Percentiles rank a stretch among this genome's conserved stretches.
Evolutionary conservation across 2,329 filamentous ascomycete genomes (phyloP).

Genomic region (Colletotrichum lini): DNA sequence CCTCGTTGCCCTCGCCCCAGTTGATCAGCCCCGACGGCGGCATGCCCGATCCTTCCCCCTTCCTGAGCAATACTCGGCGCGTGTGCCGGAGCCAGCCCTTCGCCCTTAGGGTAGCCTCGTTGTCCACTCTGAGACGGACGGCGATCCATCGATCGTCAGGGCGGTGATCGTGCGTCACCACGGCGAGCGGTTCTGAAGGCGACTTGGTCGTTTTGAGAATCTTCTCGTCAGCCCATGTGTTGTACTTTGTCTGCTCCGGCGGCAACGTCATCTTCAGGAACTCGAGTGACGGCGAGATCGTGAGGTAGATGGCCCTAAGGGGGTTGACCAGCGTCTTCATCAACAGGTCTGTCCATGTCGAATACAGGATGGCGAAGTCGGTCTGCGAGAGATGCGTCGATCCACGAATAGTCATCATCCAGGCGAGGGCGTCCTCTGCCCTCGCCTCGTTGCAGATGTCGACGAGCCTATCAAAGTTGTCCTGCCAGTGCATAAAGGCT

Average conservation of each 20-base stretch:
- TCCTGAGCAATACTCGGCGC: conserved; percentile 42
- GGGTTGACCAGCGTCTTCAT: conserved; percentile 77
- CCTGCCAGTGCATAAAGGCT: conserved; percentile 79
- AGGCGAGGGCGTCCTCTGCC: conserved; percentile 60
- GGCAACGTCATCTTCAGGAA: conserved; percentile 71
- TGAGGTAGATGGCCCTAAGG: conserved; percentile 73
- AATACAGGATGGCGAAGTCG: conserved; percentile 77
- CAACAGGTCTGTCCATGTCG: conserved; percentile 68
- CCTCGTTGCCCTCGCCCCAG: conserved; percentile 49
- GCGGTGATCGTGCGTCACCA: conserved; percentile 65
- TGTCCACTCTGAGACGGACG: conserved; percentile 68
- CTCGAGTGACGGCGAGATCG: conserved; percentile 73
- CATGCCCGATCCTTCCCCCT: conserved; percentile 51
- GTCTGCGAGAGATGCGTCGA: conserved; percentile 77
- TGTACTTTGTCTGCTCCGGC: conserved; percentile 61
- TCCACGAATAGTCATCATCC: conserved; percentile 69
- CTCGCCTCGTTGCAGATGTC: conserved; percentile 70
- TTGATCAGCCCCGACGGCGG: conserved; percentile 48
- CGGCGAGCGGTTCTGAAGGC: conserved; percentile 50
- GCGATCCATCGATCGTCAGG: conserved; percentile 73
- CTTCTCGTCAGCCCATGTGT: conserved; percentile 67
- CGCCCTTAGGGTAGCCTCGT: conserved; percentile 69
- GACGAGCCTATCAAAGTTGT: conserved; percentile 72
- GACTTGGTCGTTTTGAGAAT: conserved; percentile 59
- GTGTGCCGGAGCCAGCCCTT: conserved; percentile 59